phyloP scores from a whole-genome alignment of 1,284 basidiomycete genomes.

The Tilletia horrida region DNA sequence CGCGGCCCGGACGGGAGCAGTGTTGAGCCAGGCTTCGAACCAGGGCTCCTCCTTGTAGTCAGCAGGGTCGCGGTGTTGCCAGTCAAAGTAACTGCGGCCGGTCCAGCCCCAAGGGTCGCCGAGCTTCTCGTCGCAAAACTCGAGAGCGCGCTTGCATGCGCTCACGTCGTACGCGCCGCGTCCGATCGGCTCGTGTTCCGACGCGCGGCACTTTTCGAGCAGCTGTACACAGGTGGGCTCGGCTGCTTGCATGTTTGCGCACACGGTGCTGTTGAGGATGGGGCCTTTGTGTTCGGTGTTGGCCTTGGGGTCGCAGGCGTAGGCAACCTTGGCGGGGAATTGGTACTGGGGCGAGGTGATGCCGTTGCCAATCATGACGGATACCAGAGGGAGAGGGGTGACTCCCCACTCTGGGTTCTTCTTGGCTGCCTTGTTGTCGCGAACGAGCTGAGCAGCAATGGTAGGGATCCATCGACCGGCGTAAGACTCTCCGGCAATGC shows the following conservation, averaged over 20 bases:
- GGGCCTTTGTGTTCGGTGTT: slow-evolving; percentile 38
- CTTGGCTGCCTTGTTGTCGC: slow-evolving; percentile 43
- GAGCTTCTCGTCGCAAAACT: slow-evolving; percentile 46
- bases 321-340: slow-evolving; percentile 47
- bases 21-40: slow-evolving; percentile 47
- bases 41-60: slow-evolving; percentile 49
- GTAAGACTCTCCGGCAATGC: slow-evolving; percentile 51
- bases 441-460: slow-evolving; percentile 43
- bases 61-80: slow-evolving; percentile 30
- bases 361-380: slow-evolving; percentile 53
- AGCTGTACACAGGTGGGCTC: slow-evolving; percentile 40
- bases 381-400: slow-evolving; percentile 36
- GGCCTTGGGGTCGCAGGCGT: slow-evolving; percentile 38
- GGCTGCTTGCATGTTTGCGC: slow-evolving; percentile 35
- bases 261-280: slow-evolving; percentile 36
- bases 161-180: slow-evolving; percentile 30
- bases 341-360: slow-evolving; percentile 49
- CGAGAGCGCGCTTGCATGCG: slow-evolving; percentile 37
- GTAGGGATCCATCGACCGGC: slow-evolving; percentile 50
- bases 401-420: slow-evolving; percentile 43
- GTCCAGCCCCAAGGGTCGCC: slow-evolving; percentile 40
- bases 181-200: slow-evolving; percentile 19
- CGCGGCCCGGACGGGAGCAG: slow-evolving; percentile 28
- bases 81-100: slow-evolving; percentile 44
- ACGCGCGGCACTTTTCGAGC: slow-evolving; percentile 48